Conservation (phyloP, 176 grass and related monocot species). For the Alopecurus myosuroides region DNA sequence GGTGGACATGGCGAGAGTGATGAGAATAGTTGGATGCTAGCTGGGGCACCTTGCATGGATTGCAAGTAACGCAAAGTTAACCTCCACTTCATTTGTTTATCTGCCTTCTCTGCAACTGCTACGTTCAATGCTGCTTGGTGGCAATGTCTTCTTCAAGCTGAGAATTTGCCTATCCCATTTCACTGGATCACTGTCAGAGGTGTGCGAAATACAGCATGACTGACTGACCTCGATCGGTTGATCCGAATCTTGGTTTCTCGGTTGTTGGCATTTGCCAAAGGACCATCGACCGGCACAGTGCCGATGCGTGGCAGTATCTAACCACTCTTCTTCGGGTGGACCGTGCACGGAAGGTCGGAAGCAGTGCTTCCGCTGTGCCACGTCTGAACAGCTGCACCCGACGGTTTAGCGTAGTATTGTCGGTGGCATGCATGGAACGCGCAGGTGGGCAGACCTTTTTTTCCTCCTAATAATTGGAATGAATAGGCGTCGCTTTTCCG, state of each 20-base stretch:
- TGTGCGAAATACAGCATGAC: too few species aligned
- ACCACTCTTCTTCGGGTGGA: background rate
- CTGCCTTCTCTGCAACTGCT: conserved; percentile 6
- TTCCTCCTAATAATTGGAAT: conserved; percentile 23
- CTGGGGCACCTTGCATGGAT: conserved; percentile 9
- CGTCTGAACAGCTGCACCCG: background rate
- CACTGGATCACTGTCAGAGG: too few species aligned
- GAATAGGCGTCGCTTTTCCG: conserved; percentile 7
- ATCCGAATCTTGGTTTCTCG: background rate
- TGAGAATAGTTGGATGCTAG: background rate
- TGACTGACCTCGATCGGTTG: too few species aligned
- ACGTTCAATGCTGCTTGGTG: background rate
- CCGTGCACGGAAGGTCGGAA: background rate
- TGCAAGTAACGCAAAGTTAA: conserved; percentile 41
- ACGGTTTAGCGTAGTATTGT: background rate
- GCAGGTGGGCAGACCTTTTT: background rate
- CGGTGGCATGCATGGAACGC: conserved; percentile 21
- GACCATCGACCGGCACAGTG: background rate
- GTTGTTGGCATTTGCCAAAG: background rate
- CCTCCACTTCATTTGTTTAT: background rate
- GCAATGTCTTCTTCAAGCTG: background rate
- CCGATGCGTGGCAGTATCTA: background rate
- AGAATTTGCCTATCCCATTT: too few species aligned
- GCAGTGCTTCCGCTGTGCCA: background rate
- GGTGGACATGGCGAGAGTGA: background rate